phyloP scores from a whole-genome alignment of 2,329 filamentous ascomycete species.

The Dactylella cylindrospora region DNA sequence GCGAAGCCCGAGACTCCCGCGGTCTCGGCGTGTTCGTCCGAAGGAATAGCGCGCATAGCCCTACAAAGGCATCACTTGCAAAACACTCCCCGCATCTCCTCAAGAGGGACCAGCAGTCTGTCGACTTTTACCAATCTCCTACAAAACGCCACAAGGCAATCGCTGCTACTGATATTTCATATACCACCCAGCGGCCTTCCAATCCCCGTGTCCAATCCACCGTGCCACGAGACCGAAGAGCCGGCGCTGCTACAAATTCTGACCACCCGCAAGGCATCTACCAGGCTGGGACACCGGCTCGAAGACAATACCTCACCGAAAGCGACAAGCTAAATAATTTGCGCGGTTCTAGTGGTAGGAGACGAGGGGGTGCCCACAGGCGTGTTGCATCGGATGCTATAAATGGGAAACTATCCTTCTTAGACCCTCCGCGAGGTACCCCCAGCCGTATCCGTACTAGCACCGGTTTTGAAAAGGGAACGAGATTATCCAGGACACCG shows the following conservation, averaged over 20 bases:
- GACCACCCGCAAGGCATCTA: background rate
- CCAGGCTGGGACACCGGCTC: background rate
- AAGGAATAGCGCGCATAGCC: slow-evolving; percentile 3
- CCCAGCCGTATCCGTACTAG: background rate
- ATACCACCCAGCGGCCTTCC: background rate
- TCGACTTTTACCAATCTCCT: slow-evolving; percentile 1
- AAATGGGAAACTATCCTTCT: background rate
- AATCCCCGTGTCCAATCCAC: background rate
- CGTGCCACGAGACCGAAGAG: background rate
- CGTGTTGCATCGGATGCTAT: background rate
- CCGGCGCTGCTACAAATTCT: background rate
- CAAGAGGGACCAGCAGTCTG: slow-evolving; percentile 12
- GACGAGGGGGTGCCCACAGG: background rate
- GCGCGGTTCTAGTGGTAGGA: background rate
- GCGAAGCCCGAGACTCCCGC: no score
- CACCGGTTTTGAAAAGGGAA: background rate
- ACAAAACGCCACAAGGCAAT: slow-evolving; percentile 24
- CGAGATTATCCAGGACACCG: slow-evolving; percentile 19
- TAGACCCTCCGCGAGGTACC: background rate
- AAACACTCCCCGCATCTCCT: slow-evolving; percentile 9
- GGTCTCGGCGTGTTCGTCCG: background rate
- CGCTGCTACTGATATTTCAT: background rate
- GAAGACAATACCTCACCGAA: slow-evolving; percentile 16
- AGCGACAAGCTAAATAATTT: slow-evolving; percentile 12
- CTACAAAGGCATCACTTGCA: slow-evolving; percentile 7